A percentile compares a stretch with the other conserved stretches of the same genome.
Conservation (phyloP, 768 basidiomycete species). For the Mycena pura region DNA sequence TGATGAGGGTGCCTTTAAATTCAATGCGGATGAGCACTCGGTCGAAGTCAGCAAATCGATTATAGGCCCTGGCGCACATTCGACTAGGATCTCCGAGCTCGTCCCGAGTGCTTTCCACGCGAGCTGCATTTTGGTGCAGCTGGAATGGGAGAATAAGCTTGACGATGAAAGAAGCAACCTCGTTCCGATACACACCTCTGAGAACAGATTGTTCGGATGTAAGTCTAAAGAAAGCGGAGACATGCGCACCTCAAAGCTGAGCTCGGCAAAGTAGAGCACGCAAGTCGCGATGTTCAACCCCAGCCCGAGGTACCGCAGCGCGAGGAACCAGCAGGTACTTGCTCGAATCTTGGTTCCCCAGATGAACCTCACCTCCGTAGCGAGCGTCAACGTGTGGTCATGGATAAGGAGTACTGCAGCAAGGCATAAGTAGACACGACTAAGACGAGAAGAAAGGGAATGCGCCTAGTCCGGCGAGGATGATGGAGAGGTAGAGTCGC, state of each 20-base stretch:
- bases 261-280: background rate
- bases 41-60: background rate
- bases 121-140: slow-evolving; percentile 1
- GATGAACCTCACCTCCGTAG: background rate
- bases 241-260: background rate
- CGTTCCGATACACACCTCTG: background rate
- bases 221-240: background rate
- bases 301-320: background rate
- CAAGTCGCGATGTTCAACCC: background rate
- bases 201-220: background rate
- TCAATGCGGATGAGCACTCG: background rate
- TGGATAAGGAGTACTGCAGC: background rate
- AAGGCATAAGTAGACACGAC: background rate
- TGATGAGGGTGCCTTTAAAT: background rate
- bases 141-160: background rate
- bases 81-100: background rate
- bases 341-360: background rate
- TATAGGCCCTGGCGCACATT: background rate
- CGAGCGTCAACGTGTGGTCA: background rate
- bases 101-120: background rate
- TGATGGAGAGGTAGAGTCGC: background rate
- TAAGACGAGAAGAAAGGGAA: background rate
- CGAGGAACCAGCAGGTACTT: slow-evolving; percentile 6
- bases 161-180: background rate
- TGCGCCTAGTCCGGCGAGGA: background rate